phyloP scores from a whole-genome alignment of 306 rosid species.

The Senna siamea region DNA sequence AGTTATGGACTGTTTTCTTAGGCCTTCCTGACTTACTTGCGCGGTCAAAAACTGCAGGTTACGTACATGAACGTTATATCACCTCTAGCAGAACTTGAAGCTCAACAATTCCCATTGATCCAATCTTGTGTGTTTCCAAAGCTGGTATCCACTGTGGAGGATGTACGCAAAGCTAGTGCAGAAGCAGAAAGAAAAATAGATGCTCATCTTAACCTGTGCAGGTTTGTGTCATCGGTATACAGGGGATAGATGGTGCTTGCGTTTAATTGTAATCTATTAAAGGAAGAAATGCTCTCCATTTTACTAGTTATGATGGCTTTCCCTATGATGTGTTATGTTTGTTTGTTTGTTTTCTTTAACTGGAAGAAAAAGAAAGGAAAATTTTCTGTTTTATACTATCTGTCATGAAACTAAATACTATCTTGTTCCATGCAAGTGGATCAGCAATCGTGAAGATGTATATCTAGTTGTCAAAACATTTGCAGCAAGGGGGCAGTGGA shows the following conservation, averaged over 20 bases:
- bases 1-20: neutral
- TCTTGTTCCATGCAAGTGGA: constrained; percentile 43
- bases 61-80: constrained; percentile 65
- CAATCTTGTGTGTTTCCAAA: constrained; percentile 87
- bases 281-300: neutral
- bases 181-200: constrained; percentile 94
- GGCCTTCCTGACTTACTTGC: constrained; percentile 31
- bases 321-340: neutral
- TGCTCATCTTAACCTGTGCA: constrained; percentile 73
- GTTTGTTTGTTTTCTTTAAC: neutral
- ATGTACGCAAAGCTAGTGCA: constrained; percentile 82
- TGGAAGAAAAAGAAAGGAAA: neutral
- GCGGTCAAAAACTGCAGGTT: constrained; percentile 60
- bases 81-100: constrained; percentile 86
- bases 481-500: constrained; percentile 72
- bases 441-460: constrained; percentile 88
- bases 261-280: neutral
- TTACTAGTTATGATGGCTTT: neutral
- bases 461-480: constrained; percentile 80
- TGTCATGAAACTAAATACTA: constrained; percentile 36
- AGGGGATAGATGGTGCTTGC: neutral
- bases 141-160: constrained; percentile 69
- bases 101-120: constrained; percentile 74
- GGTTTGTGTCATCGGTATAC: constrained; percentile 49
- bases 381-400: neutral